phyloP scores from a whole-genome alignment of 148 eudicot species.

The Oxyria digyna region DNA sequence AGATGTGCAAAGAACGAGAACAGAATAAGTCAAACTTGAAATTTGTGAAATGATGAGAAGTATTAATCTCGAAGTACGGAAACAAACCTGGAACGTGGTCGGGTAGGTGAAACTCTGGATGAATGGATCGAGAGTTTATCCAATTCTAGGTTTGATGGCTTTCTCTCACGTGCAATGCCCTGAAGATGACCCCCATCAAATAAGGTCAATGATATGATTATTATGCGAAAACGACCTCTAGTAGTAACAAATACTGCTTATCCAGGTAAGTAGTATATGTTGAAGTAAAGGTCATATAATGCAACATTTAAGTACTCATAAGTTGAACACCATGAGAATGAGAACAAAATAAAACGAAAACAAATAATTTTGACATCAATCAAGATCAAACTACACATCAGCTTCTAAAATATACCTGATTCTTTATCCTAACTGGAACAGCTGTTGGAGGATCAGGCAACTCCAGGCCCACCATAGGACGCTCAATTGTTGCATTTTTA shows the following conservation, averaged over 20 bases:
- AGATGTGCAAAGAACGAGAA: slow-evolving; percentile 12
- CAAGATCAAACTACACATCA: not conserved
- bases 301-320: too few species aligned
- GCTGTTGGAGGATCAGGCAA: slow-evolving; percentile 38
- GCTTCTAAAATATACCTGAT: slow-evolving; percentile 21
- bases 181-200: slow-evolving; percentile 16
- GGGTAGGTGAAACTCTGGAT: slow-evolving; percentile 57
- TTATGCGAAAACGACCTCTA: too few species aligned
- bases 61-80: not conserved
- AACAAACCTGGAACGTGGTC: slow-evolving; percentile 53
- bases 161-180: slow-evolving; percentile 55
- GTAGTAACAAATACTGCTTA: not conserved
- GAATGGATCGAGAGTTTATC: slow-evolving; percentile 76
- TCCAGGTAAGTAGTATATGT: not conserved
- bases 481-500: slow-evolving; percentile 58
- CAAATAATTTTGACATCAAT: not conserved
- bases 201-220: not conserved
- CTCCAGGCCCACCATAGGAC: slow-evolving; percentile 35
- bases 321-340: not conserved
- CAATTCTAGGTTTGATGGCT: slow-evolving; percentile 36
- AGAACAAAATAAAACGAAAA: not conserved
- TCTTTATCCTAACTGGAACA: slow-evolving; percentile 31
- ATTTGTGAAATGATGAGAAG: not conserved
- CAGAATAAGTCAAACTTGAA: too few species aligned
- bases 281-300: not conserved